Base-by-base conservation (phyloP, 2,329 filamentous ascomycete genomes). In the Mycocentrospora acerina region DNA sequence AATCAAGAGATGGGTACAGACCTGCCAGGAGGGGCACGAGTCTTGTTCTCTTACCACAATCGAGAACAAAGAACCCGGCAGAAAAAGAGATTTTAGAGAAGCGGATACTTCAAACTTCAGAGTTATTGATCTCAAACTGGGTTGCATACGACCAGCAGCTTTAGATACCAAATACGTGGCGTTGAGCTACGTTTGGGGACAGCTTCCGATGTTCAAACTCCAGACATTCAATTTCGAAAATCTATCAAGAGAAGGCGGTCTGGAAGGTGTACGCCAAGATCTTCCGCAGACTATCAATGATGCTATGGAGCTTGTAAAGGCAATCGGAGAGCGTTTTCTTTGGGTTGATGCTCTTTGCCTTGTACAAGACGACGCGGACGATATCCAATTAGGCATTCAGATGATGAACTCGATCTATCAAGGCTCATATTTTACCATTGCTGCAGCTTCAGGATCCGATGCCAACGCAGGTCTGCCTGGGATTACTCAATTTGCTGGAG, bases 121-220 rank as follows among this genome's bases (percentile, higher is more conserved):
- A 22, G 19, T 22, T 9, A 35, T 35, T 8, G 33, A 35, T 8
- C 18, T 35, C 12, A 18, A 22, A 15, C 17, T 14, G n/a, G 33
- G 26, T 2, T 24, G 25, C 13, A n/a, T 29, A 9, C 7, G 15
- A 15, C 25, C 1, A 8, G 25, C n/a, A 14, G 7, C n/a, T 6
- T 8, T 16, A 13, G 13, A 32, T 18, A 19, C 19, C 22, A 38
- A 31, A 32, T 47, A 50, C 14, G 38, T 40, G 2, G 40, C 44
- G 3, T 17, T 50, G 13, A 44, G 43, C 13, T 50, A 47, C 11
- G 44, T 47, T 4, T 50, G 44, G 43, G 43, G 43, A 9, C 25
- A 36, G 15, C 8, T 29, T 3, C 28, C 22, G 18, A 38, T 29
- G 37, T 18, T 32, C 5, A 29, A 32, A 4, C 31, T 38, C 14